These are phyloP conservation scores for Ochromonas danica DNA, from an alignment of 108 stramenopile species.

Conservation along the genomic window DNA sequence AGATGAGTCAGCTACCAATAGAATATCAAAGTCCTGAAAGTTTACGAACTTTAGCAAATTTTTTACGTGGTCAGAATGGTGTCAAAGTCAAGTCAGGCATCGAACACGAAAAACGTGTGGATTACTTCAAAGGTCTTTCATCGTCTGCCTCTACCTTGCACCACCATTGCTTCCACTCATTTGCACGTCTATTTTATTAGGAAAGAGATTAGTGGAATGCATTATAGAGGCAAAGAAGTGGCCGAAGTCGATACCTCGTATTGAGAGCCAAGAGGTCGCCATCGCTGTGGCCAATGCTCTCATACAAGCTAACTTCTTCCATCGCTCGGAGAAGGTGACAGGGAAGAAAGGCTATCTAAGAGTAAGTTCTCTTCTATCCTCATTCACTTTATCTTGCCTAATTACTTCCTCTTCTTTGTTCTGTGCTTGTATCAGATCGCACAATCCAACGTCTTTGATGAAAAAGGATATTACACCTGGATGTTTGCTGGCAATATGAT, in stretches of 20 bases:
- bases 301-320: slow-evolving; percentile 71
- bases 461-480: slow-evolving; percentile 92
- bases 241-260: slow-evolving; percentile 82
- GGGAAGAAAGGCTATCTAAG: slow-evolving; percentile 72
- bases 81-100: slow-evolving; percentile 55
- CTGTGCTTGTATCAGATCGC: too few species aligned
- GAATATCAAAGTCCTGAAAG: slow-evolving; percentile 14
- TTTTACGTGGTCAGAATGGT: not conserved
- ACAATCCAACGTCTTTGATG: slow-evolving; percentile 64
- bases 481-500: slow-evolving; percentile 91
- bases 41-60: slow-evolving; percentile 21
- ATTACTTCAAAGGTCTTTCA: slow-evolving; percentile 88
- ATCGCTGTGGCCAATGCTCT: slow-evolving; percentile 70
- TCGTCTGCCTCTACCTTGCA: slow-evolving; percentile 5
- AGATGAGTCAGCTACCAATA: too few species aligned
- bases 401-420: not conserved
- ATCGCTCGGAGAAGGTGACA: slow-evolving; percentile 83
- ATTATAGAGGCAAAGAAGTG: slow-evolving; percentile 66
- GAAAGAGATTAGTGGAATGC: slow-evolving; percentile 88
- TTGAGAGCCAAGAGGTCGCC: slow-evolving; percentile 75
- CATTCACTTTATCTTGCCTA: slow-evolving; percentile 6
- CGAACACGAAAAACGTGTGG: slow-evolving; percentile 88
- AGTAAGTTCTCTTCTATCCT: too few species aligned
- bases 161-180: not conserved
- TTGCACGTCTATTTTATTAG: slow-evolving; percentile 45